Base-by-base conservation (phyloP, 192 early-diverging fungal genomes). In the Coemansia sp. region DNA sequence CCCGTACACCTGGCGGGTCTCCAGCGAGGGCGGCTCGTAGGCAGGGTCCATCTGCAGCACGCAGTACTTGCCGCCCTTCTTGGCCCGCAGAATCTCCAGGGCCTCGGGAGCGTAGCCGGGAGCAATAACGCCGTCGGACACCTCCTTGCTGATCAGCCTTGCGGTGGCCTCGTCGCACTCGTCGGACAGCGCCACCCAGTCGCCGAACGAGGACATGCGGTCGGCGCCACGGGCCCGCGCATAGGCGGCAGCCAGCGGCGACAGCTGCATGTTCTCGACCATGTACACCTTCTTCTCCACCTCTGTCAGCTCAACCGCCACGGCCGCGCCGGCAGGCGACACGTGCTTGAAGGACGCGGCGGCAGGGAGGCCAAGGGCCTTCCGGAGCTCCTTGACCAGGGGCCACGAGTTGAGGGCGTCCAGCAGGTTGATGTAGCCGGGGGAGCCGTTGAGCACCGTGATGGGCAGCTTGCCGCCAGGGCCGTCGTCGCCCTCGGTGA, bases 311-410 rank as follows among this genome's bases (percentile, higher is more conserved):
- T 90, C 87, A 18, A 89, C 73, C 16, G 87, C 94, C 49, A 99
- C 89, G 44, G 96, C 94, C 31, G 94, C 96, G 62, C 96, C 96
- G 44, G 96, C 96, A 21, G 96, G 96, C 31, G 92, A 94, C 35
- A 97, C 94, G 69, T 99, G 96, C 82, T 99, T 97, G 87, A 99
- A 99, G 37, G 93, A 97, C 45, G 95, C 95, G 44, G 95, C 94
- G 30, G 96, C 96, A 33, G 96, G 88, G 50, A 94, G 68, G n/a
- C 85, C 84, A 7, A 91, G 82, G 18, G 94, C 92, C 42, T 80
- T 61, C 55, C 86, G 83, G 31, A 98, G 86, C 67, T 98, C 96
- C 84, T 97, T 97, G 62, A 99, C 96, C 51, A 99, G 82, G 26
- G 91, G 94, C 93, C 93, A 99, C 16, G 92, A 80, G 80, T 97